A percentile compares a stretch with the other conserved stretches of the same genome.
phyloP scores from a whole-genome alignment of 768 basidiomycete genomes.

The Collybiopsis confluens region DNA sequence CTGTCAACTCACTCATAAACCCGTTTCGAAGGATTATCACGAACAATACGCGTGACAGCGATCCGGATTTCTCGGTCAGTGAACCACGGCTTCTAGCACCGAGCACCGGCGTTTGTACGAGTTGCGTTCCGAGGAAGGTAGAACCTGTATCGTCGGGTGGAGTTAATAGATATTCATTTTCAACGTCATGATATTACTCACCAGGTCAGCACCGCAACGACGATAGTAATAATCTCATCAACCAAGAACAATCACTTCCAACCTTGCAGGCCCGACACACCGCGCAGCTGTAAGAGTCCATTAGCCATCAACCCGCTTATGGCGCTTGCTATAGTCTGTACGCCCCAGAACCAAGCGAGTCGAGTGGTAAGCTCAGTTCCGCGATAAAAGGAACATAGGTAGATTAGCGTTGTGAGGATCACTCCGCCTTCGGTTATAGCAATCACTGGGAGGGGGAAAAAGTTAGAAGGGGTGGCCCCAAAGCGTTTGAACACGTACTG shows the following conservation, averaged over 20 bases:
- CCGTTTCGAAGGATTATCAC: constrained; percentile 33
- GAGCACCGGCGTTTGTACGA: constrained; percentile 24
- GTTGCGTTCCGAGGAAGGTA: constrained; percentile 29
- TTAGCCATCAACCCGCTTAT: constrained; percentile 38
- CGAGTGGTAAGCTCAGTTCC: constrained; percentile 38
- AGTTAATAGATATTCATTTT: neutral
- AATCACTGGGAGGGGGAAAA: constrained; percentile 23
- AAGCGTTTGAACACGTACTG: constrained; percentile 17
- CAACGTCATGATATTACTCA: constrained; percentile 9
- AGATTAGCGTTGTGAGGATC: constrained; percentile 35
- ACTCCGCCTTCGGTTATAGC: constrained; percentile 40
- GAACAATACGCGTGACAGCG: constrained; percentile 30
- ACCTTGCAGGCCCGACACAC: constrained; percentile 29
- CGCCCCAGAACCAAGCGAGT: constrained; percentile 40
- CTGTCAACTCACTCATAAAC: constrained; percentile 29
- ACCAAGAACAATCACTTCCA: constrained; percentile 38
- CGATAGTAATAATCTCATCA: constrained; percentile 32
- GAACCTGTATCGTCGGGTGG: constrained; percentile 27
- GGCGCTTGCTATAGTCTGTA: constrained; percentile 33
- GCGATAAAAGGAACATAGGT: constrained; percentile 39
- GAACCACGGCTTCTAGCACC: constrained; percentile 32
- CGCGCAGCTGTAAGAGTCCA: constrained; percentile 31
- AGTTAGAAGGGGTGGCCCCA: neutral
- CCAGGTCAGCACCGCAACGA: constrained; percentile 31
- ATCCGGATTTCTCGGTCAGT: constrained; percentile 28